phyloP scores from a whole-genome alignment of 1,284 basidiomycete genomes.

The Xanthoconium separans region DNA sequence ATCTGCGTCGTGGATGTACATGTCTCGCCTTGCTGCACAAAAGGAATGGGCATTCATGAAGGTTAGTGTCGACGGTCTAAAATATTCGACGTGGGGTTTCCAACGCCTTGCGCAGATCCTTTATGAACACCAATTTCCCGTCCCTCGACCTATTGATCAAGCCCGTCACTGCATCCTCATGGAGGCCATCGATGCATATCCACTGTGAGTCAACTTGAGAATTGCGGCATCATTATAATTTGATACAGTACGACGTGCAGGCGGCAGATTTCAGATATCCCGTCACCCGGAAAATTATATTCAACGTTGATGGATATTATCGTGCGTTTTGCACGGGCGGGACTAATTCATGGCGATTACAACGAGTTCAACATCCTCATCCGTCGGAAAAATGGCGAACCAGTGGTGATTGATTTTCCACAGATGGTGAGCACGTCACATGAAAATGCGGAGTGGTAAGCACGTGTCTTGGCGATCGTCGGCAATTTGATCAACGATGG shows the following conservation, averaged over 20 bases:
- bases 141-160: conserved; percentile 93
- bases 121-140: conserved; percentile 92
- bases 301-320: conserved; percentile 94
- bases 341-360: conserved; percentile 97
- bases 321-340: conserved; percentile 89
- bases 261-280: conserved; percentile 84
- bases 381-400: conserved; percentile 74
- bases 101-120: conserved; percentile 61
- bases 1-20: conserved; percentile 99
- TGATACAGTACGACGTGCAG: conserved; percentile 39
- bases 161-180: conserved; percentile 94
- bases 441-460: conserved; percentile 94
- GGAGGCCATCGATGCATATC: conserved; percentile 94
- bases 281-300: conserved; percentile 88
- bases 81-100: background rate
- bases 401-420: conserved; percentile 97
- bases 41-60: conserved; percentile 99
- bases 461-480: conserved; percentile 12
- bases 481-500: conserved; percentile 12
- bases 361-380: conserved; percentile 99
- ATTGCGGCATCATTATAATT: background rate
- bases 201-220: conserved; percentile 59
- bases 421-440: conserved; percentile 99
- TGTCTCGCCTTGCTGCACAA: conserved; percentile 93
- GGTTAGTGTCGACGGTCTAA: conserved; percentile 42